Evolutionary conservation across 2,329 filamentous ascomycete genomes (phyloP), one percentile per base, ranked within the genome.

Genomic region (Hirsutella rhossiliensis): DNA sequence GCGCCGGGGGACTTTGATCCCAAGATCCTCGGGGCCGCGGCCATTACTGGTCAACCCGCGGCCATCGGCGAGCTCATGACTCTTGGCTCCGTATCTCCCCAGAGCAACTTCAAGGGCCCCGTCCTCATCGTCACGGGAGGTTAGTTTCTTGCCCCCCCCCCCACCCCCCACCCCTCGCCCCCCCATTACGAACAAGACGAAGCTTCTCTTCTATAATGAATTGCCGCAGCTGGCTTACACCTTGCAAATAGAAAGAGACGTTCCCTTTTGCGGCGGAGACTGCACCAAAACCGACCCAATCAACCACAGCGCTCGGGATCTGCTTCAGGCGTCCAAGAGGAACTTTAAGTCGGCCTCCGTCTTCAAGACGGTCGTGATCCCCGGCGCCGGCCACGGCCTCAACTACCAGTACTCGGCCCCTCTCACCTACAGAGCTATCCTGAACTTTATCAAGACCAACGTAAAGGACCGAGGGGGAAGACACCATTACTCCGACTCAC

Each of bases 251-350:
- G 67, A 67, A 18, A 56, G 58, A 11, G 72, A 79, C 41, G 46
- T 72, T 13, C 70, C 73, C 6, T 82, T 77, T 57, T 83, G 80
- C 46, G 79, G 78, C 4, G 75, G 76, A 19, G 71, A 82, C 56
- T 82, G 78, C 60, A 54, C 63, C 3, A 62, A 59, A n/a, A 73
- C 69, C 0, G 63, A 60, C 12, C 50, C 57, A 34, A 57, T 65
- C 1, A 52, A 59, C 11, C 50, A 60, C 42, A 50, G 58, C 1
- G 67, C 62, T 27, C 66, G 53, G 5, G 52, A 61, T 20, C 49
- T 77, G 38, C 68, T 72, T 1, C 68, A 64, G 12, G 55, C 56
- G 19, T 70, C 68, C 0, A 55, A 51, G 42, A 42, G 48, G 38
- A 59, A 59, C 27, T 75, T 77, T 50, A 61, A 63, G 2, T 61